Evolutionary conservation across 768 basidiomycete species (phyloP), one percentile per base, ranked within the genome.

Genomic region (Mycena chlorophos): DNA sequence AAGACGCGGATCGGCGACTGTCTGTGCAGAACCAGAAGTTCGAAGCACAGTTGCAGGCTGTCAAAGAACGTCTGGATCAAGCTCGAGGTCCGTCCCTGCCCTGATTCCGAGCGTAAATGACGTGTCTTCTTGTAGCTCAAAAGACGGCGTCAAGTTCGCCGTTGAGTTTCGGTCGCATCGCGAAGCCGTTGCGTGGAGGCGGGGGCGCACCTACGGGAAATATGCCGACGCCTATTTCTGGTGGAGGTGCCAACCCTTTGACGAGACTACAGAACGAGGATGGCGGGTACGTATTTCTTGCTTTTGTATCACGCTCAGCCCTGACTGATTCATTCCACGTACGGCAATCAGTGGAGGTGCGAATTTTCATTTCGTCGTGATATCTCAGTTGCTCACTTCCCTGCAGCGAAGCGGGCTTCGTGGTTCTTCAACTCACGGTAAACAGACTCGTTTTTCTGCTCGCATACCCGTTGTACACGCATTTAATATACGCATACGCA

Each of bases 11-110:
- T 75, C 88, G 93, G 42, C 84, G 94, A 64, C 76, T 98, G 58
- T 87, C 88, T n/a, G 73, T 89, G 56, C 92, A 95, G 78, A 94
- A 98, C 71, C 87, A 91, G 80, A 97, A 94, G 74, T 96, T 94
- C 74, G 94, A 98, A 73, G 83, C 85, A 37, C 94, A 97, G 70
- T 74, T 98, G 49, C 91, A 95, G 69, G 87, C 89, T 22, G 89
- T 98, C 61, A 90, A 90, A 72, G 92, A 96, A 66, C 82, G 94
- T 52, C 77, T 98, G 56, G 92, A 95, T 71, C 92, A 94, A 69
- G 91, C 94, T 55, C 83, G 93, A 73, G 91, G 95, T 95, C 72
- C 68, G 84, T 69, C 56, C 45, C 49, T 45, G 48, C 46, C 31
- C 42, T 52, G 63, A 20, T 49, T 40, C 51, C 49, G 51, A 56